Evolutionary conservation across 768 basidiomycete genomes (phyloP), one percentile per base, ranked within the genome.

Genomic region (Hygrocybe coccinea): DNA sequence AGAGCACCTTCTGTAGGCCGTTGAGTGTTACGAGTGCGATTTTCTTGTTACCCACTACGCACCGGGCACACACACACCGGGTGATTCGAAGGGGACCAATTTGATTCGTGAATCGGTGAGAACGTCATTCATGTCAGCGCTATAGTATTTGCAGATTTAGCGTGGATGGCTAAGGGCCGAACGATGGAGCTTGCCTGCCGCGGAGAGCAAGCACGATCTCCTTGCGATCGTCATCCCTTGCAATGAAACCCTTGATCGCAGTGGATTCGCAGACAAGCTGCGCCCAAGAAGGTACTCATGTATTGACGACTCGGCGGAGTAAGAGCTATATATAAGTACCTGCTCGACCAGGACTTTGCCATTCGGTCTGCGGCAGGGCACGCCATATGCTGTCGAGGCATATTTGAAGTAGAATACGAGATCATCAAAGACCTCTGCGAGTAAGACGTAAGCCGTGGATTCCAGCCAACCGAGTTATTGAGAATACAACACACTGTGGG

Each of bases 211-310:
- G 64, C 15, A 79, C 57, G 41, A 79, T 64, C 56, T 79, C 77
- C 52, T 70, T 62, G 25, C 69, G 64, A 1, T 58, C 64, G 54
- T 79, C 75, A 55, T 79, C 78, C 17, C 75, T 69, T 1, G 72
- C 77, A 22, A 79, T 68, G 51, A 73, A 79, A 21, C 77, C 78
- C 64, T 74, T 73, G 2, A 72, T 71, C 21, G 71, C 67, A 12
- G 74, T 74, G n/a, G 71, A 5, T 2, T 71, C 35, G 49, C 71
- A 62, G 50, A 56, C 66, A 54, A 78, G 73, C 77, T 78, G 54
- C 14, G 53, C 36, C 45, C 9, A 37, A 4, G n/a, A 11, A n/a
- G 39, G 19, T 33, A 10, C 22, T 22, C 33, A n/a, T 38, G 21
- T 45, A 41, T 11, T 17, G 48, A 8, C 8, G 38, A 24, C 22